These are phyloP conservation scores for Starmerella kuoi DNA, from an alignment of 805 yeast genomes.

Conservation along the genomic window DNA sequence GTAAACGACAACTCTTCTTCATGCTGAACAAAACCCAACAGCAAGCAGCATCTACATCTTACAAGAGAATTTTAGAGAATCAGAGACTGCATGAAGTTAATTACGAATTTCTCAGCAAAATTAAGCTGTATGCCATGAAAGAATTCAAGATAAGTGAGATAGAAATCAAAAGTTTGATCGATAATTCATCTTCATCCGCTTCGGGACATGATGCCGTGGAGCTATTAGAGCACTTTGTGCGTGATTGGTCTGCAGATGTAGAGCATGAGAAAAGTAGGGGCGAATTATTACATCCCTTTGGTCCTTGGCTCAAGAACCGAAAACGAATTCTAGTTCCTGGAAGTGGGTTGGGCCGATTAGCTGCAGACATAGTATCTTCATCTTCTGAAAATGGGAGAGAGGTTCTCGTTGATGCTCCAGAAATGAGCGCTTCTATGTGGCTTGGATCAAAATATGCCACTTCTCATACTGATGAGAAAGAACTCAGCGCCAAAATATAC, in stretches of 20 bases:
- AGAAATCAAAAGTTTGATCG: conserved; percentile 33
- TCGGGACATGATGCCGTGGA: conserved; percentile 21
- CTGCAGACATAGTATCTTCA: conserved; percentile 42
- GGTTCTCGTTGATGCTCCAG: conserved; percentile 52
- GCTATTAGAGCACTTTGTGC: conserved; percentile 56
- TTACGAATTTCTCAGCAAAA: conserved; percentile 34
- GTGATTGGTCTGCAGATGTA: conserved; percentile 54
- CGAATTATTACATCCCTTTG: conserved; percentile 45
- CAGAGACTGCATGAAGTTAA: conserved; percentile 41
- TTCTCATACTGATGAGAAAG: conserved; percentile 4
- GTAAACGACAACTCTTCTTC: conserved; percentile 23
- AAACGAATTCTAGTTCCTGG: conserved; percentile 63
- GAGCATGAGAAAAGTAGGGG: conserved; percentile 37
- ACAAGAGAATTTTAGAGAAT: conserved; percentile 37
- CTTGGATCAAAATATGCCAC: conserved; percentile 29
- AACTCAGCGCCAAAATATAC: conserved; percentile 15
- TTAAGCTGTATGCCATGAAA: conserved; percentile 33
- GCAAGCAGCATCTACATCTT: conserved; percentile 41
- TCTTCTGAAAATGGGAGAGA: neutral
- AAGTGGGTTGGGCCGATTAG: conserved; percentile 69
- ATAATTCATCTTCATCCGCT: conserved; percentile 24
- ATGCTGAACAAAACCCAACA: conserved; percentile 46
- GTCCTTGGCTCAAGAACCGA: conserved; percentile 28
- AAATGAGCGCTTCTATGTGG: conserved; percentile 65
- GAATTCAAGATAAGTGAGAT: conserved; percentile 32